Conservation (phyloP, 495 filamentous ascomycete species). For the Neurospora pannonica region DNA sequence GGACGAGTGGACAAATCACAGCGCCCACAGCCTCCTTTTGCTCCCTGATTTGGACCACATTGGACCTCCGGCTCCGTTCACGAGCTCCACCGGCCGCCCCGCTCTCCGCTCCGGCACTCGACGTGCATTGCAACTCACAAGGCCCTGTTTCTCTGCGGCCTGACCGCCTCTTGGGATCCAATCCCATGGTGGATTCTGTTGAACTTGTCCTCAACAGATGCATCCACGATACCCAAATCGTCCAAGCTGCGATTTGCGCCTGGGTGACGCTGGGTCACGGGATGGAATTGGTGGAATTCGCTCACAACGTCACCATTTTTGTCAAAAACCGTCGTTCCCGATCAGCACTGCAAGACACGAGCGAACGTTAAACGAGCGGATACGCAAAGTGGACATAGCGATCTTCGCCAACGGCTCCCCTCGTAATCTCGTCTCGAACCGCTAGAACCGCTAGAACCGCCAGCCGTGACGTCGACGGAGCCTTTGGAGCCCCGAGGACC, state of each 20-base stretch:
- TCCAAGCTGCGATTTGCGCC: not conserved
- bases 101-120: not conserved
- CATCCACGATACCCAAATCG: not conserved
- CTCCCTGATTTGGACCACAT: not conserved
- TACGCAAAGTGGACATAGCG: not conserved
- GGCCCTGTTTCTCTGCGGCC: not conserved
- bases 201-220: not conserved
- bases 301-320: not conserved
- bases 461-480: not conserved
- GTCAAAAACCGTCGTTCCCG: not conserved
- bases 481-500: not conserved
- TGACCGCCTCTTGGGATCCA: not conserved
- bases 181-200: not conserved
- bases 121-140: not conserved
- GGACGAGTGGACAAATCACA: not conserved
- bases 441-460: not conserved
- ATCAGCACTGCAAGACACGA: not conserved
- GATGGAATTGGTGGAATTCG: not conserved
- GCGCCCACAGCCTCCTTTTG: not conserved
- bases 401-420: not conserved
- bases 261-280: not conserved
- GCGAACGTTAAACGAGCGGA: not conserved
- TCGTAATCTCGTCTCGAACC: not conserved
- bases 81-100: not conserved
- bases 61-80: not conserved